Evolutionary conservation across 192 early-diverging fungal species (phyloP), one percentile per base, ranked within the genome.

Genomic region (Coemansia sp.): DNA sequence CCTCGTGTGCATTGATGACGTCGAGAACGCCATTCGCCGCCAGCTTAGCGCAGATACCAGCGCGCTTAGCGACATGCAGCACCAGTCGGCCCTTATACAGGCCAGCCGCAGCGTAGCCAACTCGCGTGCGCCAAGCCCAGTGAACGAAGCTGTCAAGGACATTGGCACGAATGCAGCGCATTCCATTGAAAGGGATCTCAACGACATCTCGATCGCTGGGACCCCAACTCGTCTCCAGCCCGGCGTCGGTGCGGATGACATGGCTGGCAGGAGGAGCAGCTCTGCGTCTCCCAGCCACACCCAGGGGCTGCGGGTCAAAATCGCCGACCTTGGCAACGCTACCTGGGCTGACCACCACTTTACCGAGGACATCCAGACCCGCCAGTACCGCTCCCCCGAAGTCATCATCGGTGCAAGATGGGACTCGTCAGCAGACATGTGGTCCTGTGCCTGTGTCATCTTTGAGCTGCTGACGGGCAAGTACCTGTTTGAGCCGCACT

Each of bases 341-440:
- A 96, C 94, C 59, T 98, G 96, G 96, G 86, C 88, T 1, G 82
- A 96, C 70, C 89, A 95, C 73, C 94, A 98, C 69, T 97, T 96
- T 64, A 95, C 94, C 1, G 88, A 91, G 37, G 93, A 96, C 68
- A 97, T 98, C 59, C 96, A 98, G 81, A 98, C 96, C 37, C 88
- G 96, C 53, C 94, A 98, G 73, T 98, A 98, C 67, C 87, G 96
- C 57, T 91, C 89, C 9, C 96, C 96, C 25, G 96, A 98, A 68
- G 96, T 94, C 2, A 94, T 97, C 56, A 77, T 97, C 19, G 96
- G 96, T 3, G 82, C 88, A 22, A 80, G 84, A 36, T 98, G 95
- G 88, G 89, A 92, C 33, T 61, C 88, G 6, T 88, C 86, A 29
- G 88, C 94, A 6, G 96, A 98, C 70, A 86, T 95, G 27, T 98